A percentile compares a stretch with the other conserved stretches of the same genome.
Evolutionary conservation across 75 land plant genomes (phyloP).

Genomic region (Chamaecyparis obtusa): DNA sequence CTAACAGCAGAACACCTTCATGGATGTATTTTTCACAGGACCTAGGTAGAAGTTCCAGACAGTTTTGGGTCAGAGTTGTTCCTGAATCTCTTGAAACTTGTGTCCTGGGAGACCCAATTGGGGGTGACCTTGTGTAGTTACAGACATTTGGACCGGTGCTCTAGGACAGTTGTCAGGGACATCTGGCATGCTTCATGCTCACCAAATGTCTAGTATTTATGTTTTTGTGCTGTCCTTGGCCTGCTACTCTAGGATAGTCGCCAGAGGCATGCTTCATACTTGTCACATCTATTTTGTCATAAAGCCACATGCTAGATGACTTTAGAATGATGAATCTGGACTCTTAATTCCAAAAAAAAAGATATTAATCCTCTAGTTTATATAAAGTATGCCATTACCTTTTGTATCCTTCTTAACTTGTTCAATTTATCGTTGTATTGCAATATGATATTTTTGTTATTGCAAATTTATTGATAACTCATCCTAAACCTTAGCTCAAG

Average conservation of each 20-base stretch:
- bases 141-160: too few relatives aligned
- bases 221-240: neutral
- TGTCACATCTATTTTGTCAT: neutral
- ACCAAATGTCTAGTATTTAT: neutral
- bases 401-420: neutral
- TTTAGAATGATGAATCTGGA: neutral
- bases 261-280: neutral
- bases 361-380: neutral
- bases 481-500: neutral
- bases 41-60: too few relatives aligned
- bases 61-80: too few relatives aligned
- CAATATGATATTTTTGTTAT: neutral
- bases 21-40: too few relatives aligned
- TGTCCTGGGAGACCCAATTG: too few relatives aligned
- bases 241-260: neutral
- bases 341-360: neutral
- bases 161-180: too few relatives aligned
- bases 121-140: too few relatives aligned
- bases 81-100: too few relatives aligned
- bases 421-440: neutral
- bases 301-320: neutral
- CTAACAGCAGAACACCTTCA: too few relatives aligned
- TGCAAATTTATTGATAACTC: neutral
- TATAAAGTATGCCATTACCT: neutral
- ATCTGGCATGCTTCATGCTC: too few relatives aligned